Base-by-base conservation (phyloP, 2,329 filamentous ascomycete species). In the Aspergillus fumigatus region DNA sequence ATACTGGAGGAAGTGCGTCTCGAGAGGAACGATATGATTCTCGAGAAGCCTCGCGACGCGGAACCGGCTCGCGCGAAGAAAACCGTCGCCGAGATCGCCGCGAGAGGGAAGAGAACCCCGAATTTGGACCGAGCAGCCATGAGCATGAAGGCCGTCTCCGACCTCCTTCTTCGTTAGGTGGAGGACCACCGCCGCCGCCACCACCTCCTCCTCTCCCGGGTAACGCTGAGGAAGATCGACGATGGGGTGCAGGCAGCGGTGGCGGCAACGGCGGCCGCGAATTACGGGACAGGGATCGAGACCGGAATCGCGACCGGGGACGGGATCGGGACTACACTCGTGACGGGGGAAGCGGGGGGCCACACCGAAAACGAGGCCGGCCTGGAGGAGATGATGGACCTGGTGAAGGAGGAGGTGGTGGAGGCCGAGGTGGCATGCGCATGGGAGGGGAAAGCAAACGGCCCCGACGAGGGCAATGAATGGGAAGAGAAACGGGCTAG, bases 391-490 rank as follows among this genome's bases (percentile, higher is more conserved):
- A 74, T 4, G 69, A 70, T 38, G 66, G 63, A 51, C 66, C 64
- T 43, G 65, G 62, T 29, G 67, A 69, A 17, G 56, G 65, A 40
- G 64, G 63, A 45, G 41, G n/a, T 7, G 43, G 11, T 14, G 43
- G n/a, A 23, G 65, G 61, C 17, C 67, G 74, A 35, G 68, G 72
- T 41, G 74, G 73, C n/a, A 69, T 66, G 55, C 65, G 75, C n/a
- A 70, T 70, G 60, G 70, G 73, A 14, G 68, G 68, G 54, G 75
- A 77, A 14, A 75, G 63, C 59, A 77, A 77, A 61, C 71, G 75
- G 47, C 67, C 71, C 48, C 73, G 75, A 55, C 70, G 75, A 52
- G 75, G 75, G 50, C 63, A 63, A 26, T 75, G 60, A 72, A 54
- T 21, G 26, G 48, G 48, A 48, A 54, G 27, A 47, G 51, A 27